These are phyloP conservation scores for Dryas drummondii DNA, from an alignment of 306 rosid species.

Conservation along the genomic window DNA sequence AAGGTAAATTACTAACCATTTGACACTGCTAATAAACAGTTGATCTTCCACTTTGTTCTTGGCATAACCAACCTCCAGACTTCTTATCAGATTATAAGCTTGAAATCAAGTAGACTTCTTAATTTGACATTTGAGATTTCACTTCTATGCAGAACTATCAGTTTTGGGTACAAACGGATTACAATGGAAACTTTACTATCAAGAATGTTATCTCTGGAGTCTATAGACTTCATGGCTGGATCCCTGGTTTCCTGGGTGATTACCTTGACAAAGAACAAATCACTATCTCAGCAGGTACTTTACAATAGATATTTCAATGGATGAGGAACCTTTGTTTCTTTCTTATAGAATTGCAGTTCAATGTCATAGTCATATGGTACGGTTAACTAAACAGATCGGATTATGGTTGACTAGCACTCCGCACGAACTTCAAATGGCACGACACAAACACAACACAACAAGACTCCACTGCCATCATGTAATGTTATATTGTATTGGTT, in stretches of 20 bases:
- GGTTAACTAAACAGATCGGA: not conserved
- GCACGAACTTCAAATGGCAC: too few relatives aligned
- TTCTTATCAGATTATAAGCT: not conserved
- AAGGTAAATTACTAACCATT: constrained; percentile 25
- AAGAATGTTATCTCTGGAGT: constrained; percentile 41
- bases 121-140: not conserved
- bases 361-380: not conserved
- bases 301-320: not conserved
- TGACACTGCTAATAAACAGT: not conserved
- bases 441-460: too few relatives aligned
- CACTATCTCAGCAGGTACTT: constrained; percentile 31
- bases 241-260: constrained; percentile 47
- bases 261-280: constrained; percentile 29
- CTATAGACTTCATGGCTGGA: constrained; percentile 47
- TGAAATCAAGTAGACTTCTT: not conserved
- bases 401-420: not conserved
- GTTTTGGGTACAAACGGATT: constrained; percentile 46
- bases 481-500: not conserved
- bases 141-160: constrained; percentile 34
- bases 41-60: not conserved
- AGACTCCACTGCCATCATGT: not conserved
- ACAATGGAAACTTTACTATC: constrained; percentile 36
- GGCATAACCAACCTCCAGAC: not conserved
- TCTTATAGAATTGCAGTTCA: not conserved
- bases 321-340: not conserved